Evolutionary conservation across 192 early-diverging fungal genomes (phyloP).

Genomic region (Coemansia sp.): DNA sequence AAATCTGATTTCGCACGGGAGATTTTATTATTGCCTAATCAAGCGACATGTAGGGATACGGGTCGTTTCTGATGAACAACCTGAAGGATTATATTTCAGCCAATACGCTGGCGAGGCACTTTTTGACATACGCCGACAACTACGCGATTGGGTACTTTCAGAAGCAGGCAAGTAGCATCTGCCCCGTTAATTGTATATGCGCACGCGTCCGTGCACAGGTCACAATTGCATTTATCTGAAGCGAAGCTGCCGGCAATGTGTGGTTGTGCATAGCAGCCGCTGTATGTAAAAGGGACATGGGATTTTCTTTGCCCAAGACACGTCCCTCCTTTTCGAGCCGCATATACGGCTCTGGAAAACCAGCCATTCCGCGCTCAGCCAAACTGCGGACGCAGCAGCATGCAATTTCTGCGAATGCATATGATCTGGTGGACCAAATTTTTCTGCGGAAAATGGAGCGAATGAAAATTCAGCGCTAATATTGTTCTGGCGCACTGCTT

Average conservation of each 20-base stretch:
- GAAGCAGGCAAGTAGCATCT: slow-evolving; percentile 65
- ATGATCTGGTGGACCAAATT: slow-evolving; percentile 3
- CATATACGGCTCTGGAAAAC: too few species aligned
- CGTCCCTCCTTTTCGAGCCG: too few species aligned
- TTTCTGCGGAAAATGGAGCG: not conserved
- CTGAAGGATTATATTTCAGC: slow-evolving; percentile 88
- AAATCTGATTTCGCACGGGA: too few species aligned
- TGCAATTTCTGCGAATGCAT: not conserved
- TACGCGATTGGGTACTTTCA: slow-evolving; percentile 98
- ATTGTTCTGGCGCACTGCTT: not conserved
- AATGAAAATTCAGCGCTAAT: not conserved
- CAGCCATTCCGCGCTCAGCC: not conserved
- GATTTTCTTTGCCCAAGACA: slow-evolving; percentile 3
- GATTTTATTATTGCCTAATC: not conserved
- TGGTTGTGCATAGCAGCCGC: slow-evolving; percentile 1
- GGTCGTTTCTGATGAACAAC: slow-evolving; percentile 92
- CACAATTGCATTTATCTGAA: not conserved
- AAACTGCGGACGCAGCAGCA: too few species aligned
- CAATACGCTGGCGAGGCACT: slow-evolving; percentile 71
- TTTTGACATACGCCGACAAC: slow-evolving; percentile 98
- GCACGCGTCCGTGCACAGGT: slow-evolving; percentile 24
- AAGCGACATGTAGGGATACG: slow-evolving; percentile 70
- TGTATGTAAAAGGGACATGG: slow-evolving; percentile 1
- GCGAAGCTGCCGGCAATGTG: slow-evolving; percentile 3
- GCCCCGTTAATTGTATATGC: slow-evolving; percentile 11